Base-by-base conservation (phyloP, 1,139 yeast genomes). In the Blastobotrys raffinosifermentans region DNA sequence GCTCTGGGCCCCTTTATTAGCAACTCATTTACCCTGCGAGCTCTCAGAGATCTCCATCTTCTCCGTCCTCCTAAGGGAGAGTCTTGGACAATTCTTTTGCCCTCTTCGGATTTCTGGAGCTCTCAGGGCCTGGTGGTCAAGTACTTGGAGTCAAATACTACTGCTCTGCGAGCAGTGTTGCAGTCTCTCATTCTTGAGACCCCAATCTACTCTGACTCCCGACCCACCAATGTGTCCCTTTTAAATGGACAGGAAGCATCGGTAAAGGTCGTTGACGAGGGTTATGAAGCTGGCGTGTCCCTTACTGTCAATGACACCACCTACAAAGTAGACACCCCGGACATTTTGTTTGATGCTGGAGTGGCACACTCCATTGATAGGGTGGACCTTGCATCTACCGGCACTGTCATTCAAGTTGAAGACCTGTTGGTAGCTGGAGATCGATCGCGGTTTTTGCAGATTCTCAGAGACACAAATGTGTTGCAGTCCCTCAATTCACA, bases 51-150 rank as follows among this genome's bases (percentile, higher is more conserved):
- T 17, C 57, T 74, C n/a, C 66, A 63, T 5, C 48, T 77, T 25
- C 50, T 73, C 18, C 66, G 69, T 36, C 63, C 75, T 19, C 59
- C 66, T 3, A 55, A 57, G 8, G 73, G 76, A 39, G 59, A 61
- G 14, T 94, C 95, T 0, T 85, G 84, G 63, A 76, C 96, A 0
- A 63, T 81, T 0, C 75, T 91, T 37, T 61, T 89, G 27, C 98
- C 97, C 0, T 80, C 91, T 44, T 78, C 84, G 18, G 61, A 67
- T 19, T 75, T 93, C 0, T 89, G 96, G 96, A 69, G 71, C 14
- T 58, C 64, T 3, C 66, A 80, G 22, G 87, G 80, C 1, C 63
- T 91, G 29, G 72, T 79, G 1, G 64, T 75, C 33, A 72, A 72
- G 31, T 82, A 80, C 54, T 58, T 91, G 29, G 69, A 74, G 42